These are phyloP conservation scores for Hanseniaspora meyeri DNA, from an alignment of 805 yeast genomes.

Conservation along the genomic window DNA sequence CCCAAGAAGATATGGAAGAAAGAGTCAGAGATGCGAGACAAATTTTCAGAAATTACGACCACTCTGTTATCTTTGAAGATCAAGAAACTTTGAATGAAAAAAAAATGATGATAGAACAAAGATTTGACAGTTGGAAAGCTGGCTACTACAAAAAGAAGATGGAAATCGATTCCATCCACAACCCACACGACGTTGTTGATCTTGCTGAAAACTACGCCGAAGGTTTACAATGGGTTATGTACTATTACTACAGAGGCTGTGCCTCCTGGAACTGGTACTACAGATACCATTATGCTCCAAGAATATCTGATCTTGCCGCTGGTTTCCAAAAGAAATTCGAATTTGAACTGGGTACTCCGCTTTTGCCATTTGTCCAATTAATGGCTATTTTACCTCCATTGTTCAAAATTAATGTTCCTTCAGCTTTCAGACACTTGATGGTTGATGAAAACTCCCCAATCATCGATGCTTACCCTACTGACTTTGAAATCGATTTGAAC, in stretches of 20 bases:
- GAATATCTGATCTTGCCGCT: slow-evolving; percentile 70
- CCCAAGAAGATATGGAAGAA: slow-evolving; percentile 49
- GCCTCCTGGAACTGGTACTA: slow-evolving; percentile 96
- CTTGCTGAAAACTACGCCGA: slow-evolving; percentile 73
- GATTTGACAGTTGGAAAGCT: slow-evolving; percentile 74
- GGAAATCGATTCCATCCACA: slow-evolving; percentile 46
- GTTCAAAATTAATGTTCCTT: slow-evolving; percentile 68
- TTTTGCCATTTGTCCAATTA: slow-evolving; percentile 85
- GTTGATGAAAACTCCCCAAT: slow-evolving; percentile 77
- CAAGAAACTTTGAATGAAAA: slow-evolving; percentile 37
- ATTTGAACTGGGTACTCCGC: slow-evolving; percentile 65
- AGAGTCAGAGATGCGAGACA: slow-evolving; percentile 42
- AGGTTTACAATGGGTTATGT: slow-evolving; percentile 94
- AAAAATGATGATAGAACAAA: slow-evolving; percentile 55
- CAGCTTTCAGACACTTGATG: slow-evolving; percentile 69
- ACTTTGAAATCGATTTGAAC: slow-evolving; percentile 78
- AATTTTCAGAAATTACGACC: slow-evolving; percentile 51
- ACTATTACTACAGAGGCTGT: slow-evolving; percentile 79
- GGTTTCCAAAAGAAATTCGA: slow-evolving; percentile 56
- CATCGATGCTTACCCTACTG: slow-evolving; percentile 77
- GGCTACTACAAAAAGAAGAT: slow-evolving; percentile 75
- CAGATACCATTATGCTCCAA: slow-evolving; percentile 82
- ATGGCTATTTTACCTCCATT: slow-evolving; percentile 97
- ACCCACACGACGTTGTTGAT: slow-evolving; percentile 46
- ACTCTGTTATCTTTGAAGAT: slow-evolving; percentile 47